Evolutionary conservation across 805 yeast genomes (phyloP).

Genomic region (Starmera pachycereana): DNA sequence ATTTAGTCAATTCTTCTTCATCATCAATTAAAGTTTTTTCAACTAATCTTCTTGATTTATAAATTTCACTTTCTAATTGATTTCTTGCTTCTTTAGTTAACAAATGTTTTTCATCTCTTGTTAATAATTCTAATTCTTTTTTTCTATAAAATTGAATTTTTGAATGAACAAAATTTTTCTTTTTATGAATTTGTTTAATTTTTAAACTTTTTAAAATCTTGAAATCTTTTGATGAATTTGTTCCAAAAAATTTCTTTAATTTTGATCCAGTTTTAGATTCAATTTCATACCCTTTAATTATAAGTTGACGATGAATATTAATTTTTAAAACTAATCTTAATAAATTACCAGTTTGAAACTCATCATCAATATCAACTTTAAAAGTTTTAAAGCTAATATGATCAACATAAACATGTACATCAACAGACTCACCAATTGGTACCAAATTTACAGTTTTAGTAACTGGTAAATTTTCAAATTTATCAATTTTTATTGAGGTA

Average conservation of each 20-base stretch:
- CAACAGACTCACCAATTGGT: slow-evolving; percentile 56
- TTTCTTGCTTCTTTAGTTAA: slow-evolving; percentile 85
- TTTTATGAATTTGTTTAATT: background rate
- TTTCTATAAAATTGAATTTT: slow-evolving; percentile 32
- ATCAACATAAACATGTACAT: slow-evolving; percentile 41
- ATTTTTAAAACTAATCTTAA: background rate
- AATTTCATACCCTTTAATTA: background rate
- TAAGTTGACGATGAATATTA: background rate
- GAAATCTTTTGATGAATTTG: background rate
- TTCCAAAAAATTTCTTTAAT: background rate
- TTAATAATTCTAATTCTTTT: slow-evolving; percentile 54
- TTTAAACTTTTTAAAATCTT: background rate
- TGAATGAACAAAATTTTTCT: background rate
- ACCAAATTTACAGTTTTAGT: slow-evolving; percentile 65
- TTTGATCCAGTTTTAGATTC: background rate
- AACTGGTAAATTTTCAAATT: slow-evolving; percentile 65
- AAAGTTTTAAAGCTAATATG: slow-evolving; percentile 38
- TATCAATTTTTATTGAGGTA: slow-evolving; percentile 75
- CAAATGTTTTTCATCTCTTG: slow-evolving; percentile 74
- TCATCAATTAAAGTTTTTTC: slow-evolving; percentile 61
- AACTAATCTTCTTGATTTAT: slow-evolving; percentile 74
- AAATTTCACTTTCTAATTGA: slow-evolving; percentile 78
- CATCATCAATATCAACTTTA: slow-evolving; percentile 61
- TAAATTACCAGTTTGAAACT: slow-evolving; percentile 24
- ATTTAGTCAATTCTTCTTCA: slow-evolving; percentile 60